Conservation (phyloP, 2,329 filamentous ascomycete species). For the Apiospora hydei region DNA sequence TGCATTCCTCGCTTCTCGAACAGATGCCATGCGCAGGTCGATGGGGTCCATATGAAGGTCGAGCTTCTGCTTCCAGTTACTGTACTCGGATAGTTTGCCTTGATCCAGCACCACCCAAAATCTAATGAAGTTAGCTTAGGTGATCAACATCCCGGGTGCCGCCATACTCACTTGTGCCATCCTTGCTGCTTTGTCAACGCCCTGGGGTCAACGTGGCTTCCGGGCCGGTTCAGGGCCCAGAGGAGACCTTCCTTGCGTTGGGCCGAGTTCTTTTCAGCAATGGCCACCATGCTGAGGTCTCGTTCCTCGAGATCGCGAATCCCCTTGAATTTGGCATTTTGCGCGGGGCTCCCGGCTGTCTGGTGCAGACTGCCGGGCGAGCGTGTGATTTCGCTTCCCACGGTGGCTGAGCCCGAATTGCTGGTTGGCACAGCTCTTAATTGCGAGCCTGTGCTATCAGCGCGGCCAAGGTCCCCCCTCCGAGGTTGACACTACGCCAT, state of each 20-base stretch:
- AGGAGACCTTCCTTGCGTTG: conserved; percentile 92
- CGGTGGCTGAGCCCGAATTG: conserved; percentile 44
- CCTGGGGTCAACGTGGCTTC: conserved; percentile 93
- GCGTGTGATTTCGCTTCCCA: conserved; percentile 56
- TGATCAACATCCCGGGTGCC: neutral
- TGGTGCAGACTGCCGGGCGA: conserved; percentile 63
- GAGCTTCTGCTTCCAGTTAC: conserved; percentile 97
- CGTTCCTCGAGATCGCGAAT: conserved; percentile 92
- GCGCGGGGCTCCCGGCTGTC: conserved; percentile 57
- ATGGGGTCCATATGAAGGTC: conserved; percentile 98
- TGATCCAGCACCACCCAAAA: conserved; percentile 99
- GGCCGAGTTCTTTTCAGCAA: conserved; percentile 65
- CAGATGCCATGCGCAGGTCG: conserved; percentile 94
- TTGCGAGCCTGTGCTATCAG: conserved; percentile 78
- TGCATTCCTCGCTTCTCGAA: conserved; percentile 91
- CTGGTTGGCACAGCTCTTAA: conserved; percentile 61
- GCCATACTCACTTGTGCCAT: conserved; percentile 86
- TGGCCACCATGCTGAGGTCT: conserved; percentile 61
- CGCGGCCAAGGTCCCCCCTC: conserved; percentile 74
- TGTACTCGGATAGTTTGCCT: conserved; percentile 96
- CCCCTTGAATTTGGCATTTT: conserved; percentile 78
- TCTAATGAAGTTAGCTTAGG: conserved; percentile 51
- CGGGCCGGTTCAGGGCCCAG: conserved; percentile 92
- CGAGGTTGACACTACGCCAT: conserved; percentile 59
- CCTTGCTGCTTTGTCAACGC: conserved; percentile 96